Conservation (phyloP, 1,284 basidiomycete genomes). For the Boletus sp. region DNA sequence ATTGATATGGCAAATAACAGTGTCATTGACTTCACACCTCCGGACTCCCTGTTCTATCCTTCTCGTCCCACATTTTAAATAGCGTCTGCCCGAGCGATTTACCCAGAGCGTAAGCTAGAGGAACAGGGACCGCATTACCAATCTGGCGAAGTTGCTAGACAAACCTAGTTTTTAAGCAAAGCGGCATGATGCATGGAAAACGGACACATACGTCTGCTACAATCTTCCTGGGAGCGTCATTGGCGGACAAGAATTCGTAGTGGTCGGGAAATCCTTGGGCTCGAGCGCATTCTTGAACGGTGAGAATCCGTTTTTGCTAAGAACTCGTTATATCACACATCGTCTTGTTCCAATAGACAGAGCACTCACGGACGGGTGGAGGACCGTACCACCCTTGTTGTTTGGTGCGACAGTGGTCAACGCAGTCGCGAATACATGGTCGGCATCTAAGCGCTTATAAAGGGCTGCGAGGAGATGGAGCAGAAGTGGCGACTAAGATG, state of each 20-base stretch:
- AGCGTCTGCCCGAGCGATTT: conserved; percentile 53
- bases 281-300: conserved; percentile 62
- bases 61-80: conserved; percentile 43
- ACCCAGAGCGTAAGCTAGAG: conserved; percentile 61
- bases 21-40: conserved; percentile 30
- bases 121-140: conserved; percentile 72
- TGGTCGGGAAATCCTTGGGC: conserved; percentile 71
- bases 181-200: background rate
- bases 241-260: conserved; percentile 55
- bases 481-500: background rate
- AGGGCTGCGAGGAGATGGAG: conserved; percentile 38
- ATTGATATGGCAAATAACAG: background rate
- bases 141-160: conserved; percentile 67
- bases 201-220: conserved; percentile 48
- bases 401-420: conserved; percentile 53
- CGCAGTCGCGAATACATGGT: conserved; percentile 56
- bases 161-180: background rate
- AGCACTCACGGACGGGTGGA: conserved; percentile 58
- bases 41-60: conserved; percentile 45
- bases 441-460: conserved; percentile 52
- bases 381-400: conserved; percentile 47
- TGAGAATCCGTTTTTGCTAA: conserved; percentile 66
- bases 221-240: conserved; percentile 35
- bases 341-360: background rate
- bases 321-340: background rate